Percentiles rank a stretch among this genome's conserved stretches.
These are phyloP conservation scores for Chlorella sp. DNA, from an alignment of 139 green algal genomes.

Conservation along the genomic window DNA sequence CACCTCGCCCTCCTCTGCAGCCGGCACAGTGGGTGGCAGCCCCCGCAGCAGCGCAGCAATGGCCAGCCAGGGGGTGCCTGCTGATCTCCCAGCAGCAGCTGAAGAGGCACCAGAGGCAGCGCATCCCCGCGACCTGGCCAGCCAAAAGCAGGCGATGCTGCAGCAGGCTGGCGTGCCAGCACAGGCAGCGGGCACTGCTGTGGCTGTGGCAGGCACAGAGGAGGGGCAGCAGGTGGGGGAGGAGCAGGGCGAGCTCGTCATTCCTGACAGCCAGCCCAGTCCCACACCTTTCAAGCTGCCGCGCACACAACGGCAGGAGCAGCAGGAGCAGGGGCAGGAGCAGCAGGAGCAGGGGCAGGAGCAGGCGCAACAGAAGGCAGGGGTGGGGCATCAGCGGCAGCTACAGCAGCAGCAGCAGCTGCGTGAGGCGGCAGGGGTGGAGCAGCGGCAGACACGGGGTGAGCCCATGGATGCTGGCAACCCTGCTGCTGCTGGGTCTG, in stretches of 20 bases:
- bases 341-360: not conserved
- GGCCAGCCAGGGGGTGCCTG: not conserved
- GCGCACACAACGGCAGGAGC: not conserved
- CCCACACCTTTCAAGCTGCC: not conserved
- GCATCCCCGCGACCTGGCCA: not conserved
- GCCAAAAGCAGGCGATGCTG: not conserved
- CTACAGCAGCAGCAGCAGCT: not conserved
- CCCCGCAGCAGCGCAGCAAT: not conserved
- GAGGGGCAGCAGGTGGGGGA: not conserved
- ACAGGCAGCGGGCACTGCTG: too few relatives aligned
- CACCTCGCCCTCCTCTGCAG: not conserved
- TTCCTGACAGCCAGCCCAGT: constrained; percentile 25
- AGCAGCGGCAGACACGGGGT: not conserved
- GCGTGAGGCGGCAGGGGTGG: not conserved
- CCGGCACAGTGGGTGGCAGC: not conserved
- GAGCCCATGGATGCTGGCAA: not conserved
- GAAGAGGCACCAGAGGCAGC: not conserved
- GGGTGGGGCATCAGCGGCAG: constrained; percentile 1
- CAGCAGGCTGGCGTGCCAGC: not conserved
- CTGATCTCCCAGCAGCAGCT: not conserved
- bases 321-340: not conserved
- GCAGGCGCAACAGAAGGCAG: not conserved
- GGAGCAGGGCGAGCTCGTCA: not conserved
- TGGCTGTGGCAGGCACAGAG: too few relatives aligned
- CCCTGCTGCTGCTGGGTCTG: not conserved